These are phyloP conservation scores for Lumnitzera littorea DNA, from an alignment of 345 rosid genomes.

Conservation along the genomic window DNA sequence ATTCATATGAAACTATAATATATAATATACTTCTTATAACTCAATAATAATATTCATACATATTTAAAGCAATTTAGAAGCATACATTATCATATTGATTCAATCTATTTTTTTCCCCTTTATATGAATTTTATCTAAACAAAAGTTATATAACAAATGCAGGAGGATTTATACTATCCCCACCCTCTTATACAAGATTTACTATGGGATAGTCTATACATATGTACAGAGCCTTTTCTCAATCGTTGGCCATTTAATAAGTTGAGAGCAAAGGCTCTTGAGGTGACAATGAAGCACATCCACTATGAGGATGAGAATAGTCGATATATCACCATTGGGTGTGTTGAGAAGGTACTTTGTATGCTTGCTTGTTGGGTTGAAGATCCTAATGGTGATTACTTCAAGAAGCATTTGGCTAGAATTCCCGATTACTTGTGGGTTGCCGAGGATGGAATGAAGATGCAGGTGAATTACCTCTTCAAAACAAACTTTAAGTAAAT, in stretches of 20 bases:
- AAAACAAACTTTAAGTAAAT: neutral
- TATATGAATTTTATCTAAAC: too few relatives aligned
- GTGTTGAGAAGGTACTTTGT: conserved; percentile 40
- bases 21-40: too few relatives aligned
- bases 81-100: too few relatives aligned
- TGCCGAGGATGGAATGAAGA: conserved; percentile 64
- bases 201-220: conserved; percentile 31
- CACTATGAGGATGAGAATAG: conserved; percentile 38
- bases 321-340: conserved; percentile 35
- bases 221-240: conserved; percentile 31
- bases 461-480: conserved; percentile 26
- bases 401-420: conserved; percentile 53
- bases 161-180: conserved; percentile 42
- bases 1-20: too few relatives aligned
- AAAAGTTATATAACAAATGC: neutral
- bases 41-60: too few relatives aligned
- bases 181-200: conserved; percentile 32
- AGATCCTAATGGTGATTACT: conserved; percentile 44
- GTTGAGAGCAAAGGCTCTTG: conserved; percentile 25
- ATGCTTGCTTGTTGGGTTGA: conserved; percentile 72
- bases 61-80: too few relatives aligned
- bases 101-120: too few relatives aligned
- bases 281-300: conserved; percentile 25
- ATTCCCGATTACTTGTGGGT: conserved; percentile 53
- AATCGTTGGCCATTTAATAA: conserved; percentile 36